Conservation (phyloP, 306 rosid species). For the Mimosa pudica region DNA sequence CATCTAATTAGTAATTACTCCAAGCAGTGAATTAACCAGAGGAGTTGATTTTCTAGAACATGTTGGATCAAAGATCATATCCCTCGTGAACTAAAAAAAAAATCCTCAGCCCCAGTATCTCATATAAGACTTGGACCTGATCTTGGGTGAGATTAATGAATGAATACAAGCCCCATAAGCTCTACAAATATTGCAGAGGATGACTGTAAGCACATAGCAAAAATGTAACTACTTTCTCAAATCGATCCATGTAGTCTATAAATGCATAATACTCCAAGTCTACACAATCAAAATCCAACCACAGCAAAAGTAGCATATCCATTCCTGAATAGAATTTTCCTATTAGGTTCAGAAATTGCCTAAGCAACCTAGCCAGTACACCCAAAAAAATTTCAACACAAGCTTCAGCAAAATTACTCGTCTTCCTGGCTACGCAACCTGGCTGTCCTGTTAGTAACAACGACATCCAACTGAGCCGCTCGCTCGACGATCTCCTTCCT, state of each 20-base stretch:
- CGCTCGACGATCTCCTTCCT: slow-evolving; percentile 79
- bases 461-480: slow-evolving; percentile 79
- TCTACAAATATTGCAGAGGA: no score
- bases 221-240: background rate
- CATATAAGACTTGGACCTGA: no score
- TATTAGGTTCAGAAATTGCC: background rate
- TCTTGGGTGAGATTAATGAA: no score
- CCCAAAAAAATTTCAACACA: background rate
- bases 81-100: no score
- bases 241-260: background rate
- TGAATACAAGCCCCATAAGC: no score
- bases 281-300: background rate
- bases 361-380: background rate
- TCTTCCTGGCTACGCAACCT: slow-evolving; percentile 86
- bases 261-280: background rate
- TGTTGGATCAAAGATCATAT: no score
- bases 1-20: no score
- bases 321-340: background rate
- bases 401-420: slow-evolving; percentile 43
- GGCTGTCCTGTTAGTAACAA: slow-evolving; percentile 72
- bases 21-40: no score
- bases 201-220: background rate
- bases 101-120: no score
- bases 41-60: no score
- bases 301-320: background rate